Percentiles rank a stretch among this genome's conserved stretches.
These are phyloP conservation scores for Bipolaris zeicola DNA, from an alignment of 2,329 filamentous ascomycete genomes.

Conservation along the genomic window DNA sequence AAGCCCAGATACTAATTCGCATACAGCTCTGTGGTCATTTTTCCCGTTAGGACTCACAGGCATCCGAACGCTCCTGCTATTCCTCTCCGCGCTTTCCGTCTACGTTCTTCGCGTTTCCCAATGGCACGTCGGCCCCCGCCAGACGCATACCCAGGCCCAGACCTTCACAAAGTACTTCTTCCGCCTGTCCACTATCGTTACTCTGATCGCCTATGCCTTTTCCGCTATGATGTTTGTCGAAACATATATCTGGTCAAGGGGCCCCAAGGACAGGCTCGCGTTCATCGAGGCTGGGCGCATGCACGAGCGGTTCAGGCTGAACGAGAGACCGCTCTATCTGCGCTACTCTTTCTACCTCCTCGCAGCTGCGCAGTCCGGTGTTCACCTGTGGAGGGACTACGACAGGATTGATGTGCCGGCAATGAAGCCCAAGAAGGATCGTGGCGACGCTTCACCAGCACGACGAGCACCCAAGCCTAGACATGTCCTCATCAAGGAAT, in stretches of 20 bases:
- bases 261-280: slow-evolving; percentile 65
- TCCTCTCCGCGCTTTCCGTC: slow-evolving; percentile 74
- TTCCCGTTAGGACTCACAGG: slow-evolving; percentile 80
- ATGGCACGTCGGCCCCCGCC: slow-evolving; percentile 68
- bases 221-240: slow-evolving; percentile 82
- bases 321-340: slow-evolving; percentile 85
- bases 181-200: slow-evolving; percentile 68
- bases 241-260: slow-evolving; percentile 76
- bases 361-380: slow-evolving; percentile 69
- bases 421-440: slow-evolving; percentile 31
- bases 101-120: slow-evolving; percentile 86
- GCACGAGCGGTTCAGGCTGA: slow-evolving; percentile 74
- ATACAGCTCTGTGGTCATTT: slow-evolving; percentile 81
- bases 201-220: slow-evolving; percentile 74
- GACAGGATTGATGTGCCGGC: slow-evolving; percentile 66
- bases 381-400: slow-evolving; percentile 74
- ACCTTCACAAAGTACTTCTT: slow-evolving; percentile 65
- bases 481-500: slow-evolving; percentile 25
- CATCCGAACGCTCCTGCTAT: slow-evolving; percentile 75
- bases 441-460: slow-evolving; percentile 13
- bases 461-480: slow-evolving; percentile 24
- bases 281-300: slow-evolving; percentile 72
- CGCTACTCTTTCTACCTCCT: slow-evolving; percentile 72
- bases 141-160: slow-evolving; percentile 69
- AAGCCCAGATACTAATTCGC: slow-evolving; percentile 18